phyloP scores from a whole-genome alignment of 2,329 filamentous ascomycete species.

The Sphaerostilbella broomeana region DNA sequence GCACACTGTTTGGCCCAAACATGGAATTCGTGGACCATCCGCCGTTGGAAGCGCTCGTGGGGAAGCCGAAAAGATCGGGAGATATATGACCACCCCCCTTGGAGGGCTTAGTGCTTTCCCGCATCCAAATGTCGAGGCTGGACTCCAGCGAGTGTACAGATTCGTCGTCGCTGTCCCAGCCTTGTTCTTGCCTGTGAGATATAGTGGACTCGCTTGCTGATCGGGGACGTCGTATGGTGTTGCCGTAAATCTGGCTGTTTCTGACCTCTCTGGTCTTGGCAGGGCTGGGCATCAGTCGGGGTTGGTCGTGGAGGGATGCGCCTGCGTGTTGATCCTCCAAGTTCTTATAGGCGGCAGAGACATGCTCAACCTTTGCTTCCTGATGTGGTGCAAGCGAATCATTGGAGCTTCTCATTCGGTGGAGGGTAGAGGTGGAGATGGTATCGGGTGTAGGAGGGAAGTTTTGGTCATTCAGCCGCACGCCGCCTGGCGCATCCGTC shows the following conservation, averaged over 20 bases:
- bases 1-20: slow-evolving; percentile 30
- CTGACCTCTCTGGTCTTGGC: slow-evolving; percentile 15
- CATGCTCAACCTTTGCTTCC: slow-evolving; percentile 27
- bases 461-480: slow-evolving; percentile 35
- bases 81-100: slow-evolving; percentile 29
- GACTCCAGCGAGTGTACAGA: slow-evolving; percentile 39
- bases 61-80: slow-evolving; percentile 51
- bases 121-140: slow-evolving; percentile 53
- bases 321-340: slow-evolving; percentile 14
- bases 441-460: slow-evolving; percentile 56
- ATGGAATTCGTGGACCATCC: slow-evolving; percentile 45
- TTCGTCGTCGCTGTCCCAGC: slow-evolving; percentile 39
- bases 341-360: slow-evolving; percentile 17
- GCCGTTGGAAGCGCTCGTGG: slow-evolving; percentile 28
- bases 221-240: slow-evolving; percentile 34
- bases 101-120: slow-evolving; percentile 41
- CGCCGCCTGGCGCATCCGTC: slow-evolving; percentile 38
- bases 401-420: slow-evolving; percentile 43
- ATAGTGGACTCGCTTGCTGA: slow-evolving; percentile 42
- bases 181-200: slow-evolving; percentile 33
- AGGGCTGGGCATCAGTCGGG: slow-evolving; percentile 13
- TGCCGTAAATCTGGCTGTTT: slow-evolving; percentile 17
- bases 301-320: slow-evolving; percentile 11
- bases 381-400: slow-evolving; percentile 38
- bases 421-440: slow-evolving; percentile 49